Conservation (phyloP, 2,329 filamentous ascomycete genomes). For the Colletotrichum lupini region DNA sequence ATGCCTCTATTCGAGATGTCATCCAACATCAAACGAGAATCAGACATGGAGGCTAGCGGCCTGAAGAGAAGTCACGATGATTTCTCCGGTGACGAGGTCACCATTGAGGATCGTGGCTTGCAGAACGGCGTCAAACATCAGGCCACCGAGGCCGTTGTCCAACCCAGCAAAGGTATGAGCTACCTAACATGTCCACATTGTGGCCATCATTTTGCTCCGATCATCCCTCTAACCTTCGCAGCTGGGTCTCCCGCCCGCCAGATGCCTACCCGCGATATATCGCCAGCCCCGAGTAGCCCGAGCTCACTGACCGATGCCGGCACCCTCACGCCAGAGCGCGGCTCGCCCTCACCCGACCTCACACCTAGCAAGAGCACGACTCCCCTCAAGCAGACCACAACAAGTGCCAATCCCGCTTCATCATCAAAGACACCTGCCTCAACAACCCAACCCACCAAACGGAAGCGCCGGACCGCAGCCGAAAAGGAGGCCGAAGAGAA, state of each 20-base stretch:
- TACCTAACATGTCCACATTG: not conserved
- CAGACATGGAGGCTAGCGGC: conserved; percentile 52
- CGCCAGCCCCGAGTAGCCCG: conserved; percentile 27
- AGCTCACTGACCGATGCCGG: conserved; percentile 53
- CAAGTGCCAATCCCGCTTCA: not conserved
- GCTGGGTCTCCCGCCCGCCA: conserved; percentile 6
- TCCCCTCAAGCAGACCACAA: not conserved
- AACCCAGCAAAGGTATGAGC: conserved; percentile 21
- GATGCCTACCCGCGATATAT: conserved; percentile 32
- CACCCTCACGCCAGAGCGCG: conserved; percentile 51
- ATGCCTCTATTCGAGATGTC: conserved; percentile 63
- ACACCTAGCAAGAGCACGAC: conserved; percentile 35
- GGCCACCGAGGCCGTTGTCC: conserved; percentile 17
- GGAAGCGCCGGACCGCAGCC: conserved; percentile 54
- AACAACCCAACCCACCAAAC: conserved; percentile 49
- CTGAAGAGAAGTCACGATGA: conserved; percentile 61
- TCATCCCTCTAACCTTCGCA: not conserved
- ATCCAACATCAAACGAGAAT: conserved; percentile 53
- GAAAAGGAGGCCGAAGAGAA: conserved; percentile 51
- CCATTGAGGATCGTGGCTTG: conserved; percentile 35
- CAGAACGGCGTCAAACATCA: conserved; percentile 28
- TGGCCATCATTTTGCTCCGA: not conserved
- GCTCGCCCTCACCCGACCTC: conserved; percentile 47
- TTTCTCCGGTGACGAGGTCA: conserved; percentile 48
- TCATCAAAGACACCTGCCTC: conserved; percentile 23